Evolutionary conservation across 1,139 yeast genomes (phyloP), one percentile per base, ranked within the genome.

Genomic region (Lodderomyces orthopsilosis): DNA sequence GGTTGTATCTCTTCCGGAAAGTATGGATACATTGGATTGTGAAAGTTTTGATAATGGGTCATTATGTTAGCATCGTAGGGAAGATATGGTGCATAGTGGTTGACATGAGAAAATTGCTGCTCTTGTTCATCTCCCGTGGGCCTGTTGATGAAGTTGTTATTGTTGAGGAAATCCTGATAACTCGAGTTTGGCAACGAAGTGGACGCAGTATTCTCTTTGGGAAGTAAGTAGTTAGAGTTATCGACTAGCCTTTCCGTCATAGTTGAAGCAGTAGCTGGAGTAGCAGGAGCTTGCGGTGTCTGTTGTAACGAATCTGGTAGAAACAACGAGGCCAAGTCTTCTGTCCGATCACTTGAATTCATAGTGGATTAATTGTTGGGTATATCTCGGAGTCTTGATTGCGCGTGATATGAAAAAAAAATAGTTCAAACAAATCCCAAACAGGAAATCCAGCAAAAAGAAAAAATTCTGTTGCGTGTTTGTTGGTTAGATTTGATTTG

Each of bases 301-400:
- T 61, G 67, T 41, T 65, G 70, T 28, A 70, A 59, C 22, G 69
- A 65, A 41, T 72, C 77, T 4, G 76, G 76, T 30, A 72, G 55
- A 42, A 72, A 72, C 41, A 72, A 59, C 24, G 75, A 64, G 36
- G 75, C 68, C 40, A 72, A 59, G 53, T 72, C 77, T 46, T 71
- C 75, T 37, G 65, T 61, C 27, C 61, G 53, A 32, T 61, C 65
- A 15, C 21, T 32, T 45, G 62, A 30, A 19, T 30, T 30, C 34
- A 30, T 30, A 3, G 19, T 30, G 18, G 19, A 15, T 24, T 9
- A 15, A 14, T 6, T 5, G 15, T 30, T 14, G 19, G 5, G 14
- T 30, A 43, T 10, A 43, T 10, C 42, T 34, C 23, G 52, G 26
- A 34, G 48, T 45, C 48, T 41, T 45, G 12, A 19, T 38, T 33